Evolutionary conservation across 1,284 basidiomycete genomes (phyloP), one percentile per base, ranked within the genome.

Genomic region (Trichosporon asahii): DNA sequence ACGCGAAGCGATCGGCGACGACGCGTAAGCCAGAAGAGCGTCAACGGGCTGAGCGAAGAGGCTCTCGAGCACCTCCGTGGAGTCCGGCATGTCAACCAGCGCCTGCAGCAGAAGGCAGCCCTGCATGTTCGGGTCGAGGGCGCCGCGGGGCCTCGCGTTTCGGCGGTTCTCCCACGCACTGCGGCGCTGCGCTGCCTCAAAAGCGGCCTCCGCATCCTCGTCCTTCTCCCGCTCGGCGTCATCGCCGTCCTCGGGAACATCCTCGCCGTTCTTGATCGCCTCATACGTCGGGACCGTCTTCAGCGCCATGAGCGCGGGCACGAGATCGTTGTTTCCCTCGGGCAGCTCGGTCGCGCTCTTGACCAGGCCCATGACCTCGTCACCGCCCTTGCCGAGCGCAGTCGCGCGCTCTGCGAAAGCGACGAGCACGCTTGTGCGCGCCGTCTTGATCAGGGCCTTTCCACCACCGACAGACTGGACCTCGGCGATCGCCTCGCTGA

Each of bases 31-130:
- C 37, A 94, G 84, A 57, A 91, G 84, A 5, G 89, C 88, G 46
- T 90, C 86, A 1, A 88, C 79, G 12, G 87, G 77, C 57, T 92
- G 85, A 1, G 88, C 85, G 66, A 85, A 84, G 23, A 95, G 84
- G 64, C 68, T 91, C 49, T 90, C 86, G 37, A 90, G 83, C 0
- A 94, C 87, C 23, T 87, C 79, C 65, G 87, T 85, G 76, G 91
- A 90, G 74, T 90, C 89, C 0, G 88, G 82, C 14, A 95, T 85
- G 33, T 86, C 87, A 21, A 96, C 86, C 69, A 96, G 85, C 1
- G 91, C 89, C 81, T 97, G 94, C 2, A 97, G 84, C 5, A 98
- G 82, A 12, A 96, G 81, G 8, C 92, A 91, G 1, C 95, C 95
- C 80, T 94, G 93, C n/a, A 91, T 87, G 75, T 89, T 92, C 3